These are phyloP conservation scores for Aspergillus ibericus DNA, from an alignment of 2,329 filamentous ascomycete species.

Conservation along the genomic window DNA sequence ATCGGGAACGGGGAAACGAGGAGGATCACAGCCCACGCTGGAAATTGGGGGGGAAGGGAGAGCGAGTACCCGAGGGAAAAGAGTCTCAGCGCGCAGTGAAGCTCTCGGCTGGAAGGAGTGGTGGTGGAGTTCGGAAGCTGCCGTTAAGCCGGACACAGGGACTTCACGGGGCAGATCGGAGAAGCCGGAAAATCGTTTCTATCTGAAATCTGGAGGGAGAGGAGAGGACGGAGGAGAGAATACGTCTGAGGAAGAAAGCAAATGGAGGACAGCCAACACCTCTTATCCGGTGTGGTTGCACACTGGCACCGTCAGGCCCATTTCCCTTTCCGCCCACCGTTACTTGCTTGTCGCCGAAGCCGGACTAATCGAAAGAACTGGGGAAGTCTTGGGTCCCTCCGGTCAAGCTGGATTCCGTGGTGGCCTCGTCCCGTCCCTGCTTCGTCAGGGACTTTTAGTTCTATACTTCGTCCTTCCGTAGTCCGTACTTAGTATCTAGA, in stretches of 20 bases:
- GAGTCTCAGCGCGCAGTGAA: slow-evolving; percentile 2
- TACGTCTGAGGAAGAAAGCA: slow-evolving; percentile 1
- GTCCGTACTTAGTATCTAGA: too few species aligned
- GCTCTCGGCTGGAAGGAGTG: slow-evolving; percentile 37
- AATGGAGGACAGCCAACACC: slow-evolving; percentile 2
- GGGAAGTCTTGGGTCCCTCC: background rate
- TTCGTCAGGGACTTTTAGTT: too few species aligned
- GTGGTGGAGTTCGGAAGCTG: slow-evolving; percentile 28
- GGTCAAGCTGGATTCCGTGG: background rate
- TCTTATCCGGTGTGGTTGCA: slow-evolving; percentile 22
- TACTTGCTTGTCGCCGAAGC: slow-evolving; percentile 30
- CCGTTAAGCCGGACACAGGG: slow-evolving; percentile 12
- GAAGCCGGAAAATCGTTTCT: slow-evolving; percentile 20
- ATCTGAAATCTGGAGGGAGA: slow-evolving; percentile 8
- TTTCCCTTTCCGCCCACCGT: slow-evolving; percentile 24
- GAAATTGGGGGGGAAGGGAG: slow-evolving; percentile 6
- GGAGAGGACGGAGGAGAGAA: slow-evolving; percentile 8
- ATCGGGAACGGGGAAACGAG: slow-evolving; percentile 10
- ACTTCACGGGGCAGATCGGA: slow-evolving; percentile 24
- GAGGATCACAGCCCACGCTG: slow-evolving; percentile 12
- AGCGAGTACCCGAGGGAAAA: slow-evolving; percentile 33
- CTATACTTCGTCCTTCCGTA: too few species aligned
- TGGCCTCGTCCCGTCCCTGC: background rate
- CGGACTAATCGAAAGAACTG: slow-evolving; percentile 11
- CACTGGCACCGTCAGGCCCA: slow-evolving; percentile 7